phyloP scores from a whole-genome alignment of 495 filamentous ascomycete genomes.

The Penicillium mononematosum region DNA sequence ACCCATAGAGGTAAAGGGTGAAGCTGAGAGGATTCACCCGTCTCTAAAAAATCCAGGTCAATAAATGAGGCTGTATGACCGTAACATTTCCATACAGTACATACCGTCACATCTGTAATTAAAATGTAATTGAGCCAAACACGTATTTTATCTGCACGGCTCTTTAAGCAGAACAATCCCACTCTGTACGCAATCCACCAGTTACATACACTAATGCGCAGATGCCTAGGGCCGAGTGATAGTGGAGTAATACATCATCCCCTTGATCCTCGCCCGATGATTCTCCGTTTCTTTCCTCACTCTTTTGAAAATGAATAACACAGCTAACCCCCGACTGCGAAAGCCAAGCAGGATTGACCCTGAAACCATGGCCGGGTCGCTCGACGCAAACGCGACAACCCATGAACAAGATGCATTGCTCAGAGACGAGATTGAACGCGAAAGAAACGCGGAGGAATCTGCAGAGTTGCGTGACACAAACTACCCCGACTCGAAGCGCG shows the following conservation, averaged over 20 bases:
- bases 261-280: neutral
- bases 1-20: neutral
- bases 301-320: neutral
- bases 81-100: neutral
- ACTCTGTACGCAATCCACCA: neutral
- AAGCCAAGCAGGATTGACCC: slow-evolving; percentile 4
- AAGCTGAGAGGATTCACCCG: neutral
- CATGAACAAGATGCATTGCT: slow-evolving; percentile 1
- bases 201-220: neutral
- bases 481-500: neutral
- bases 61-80: slow-evolving; percentile 1
- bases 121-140: neutral
- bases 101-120: neutral
- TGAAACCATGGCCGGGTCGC: neutral
- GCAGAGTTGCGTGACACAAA: neutral
- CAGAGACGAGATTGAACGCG: neutral
- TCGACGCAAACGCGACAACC: neutral
- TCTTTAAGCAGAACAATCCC: neutral
- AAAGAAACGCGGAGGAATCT: neutral
- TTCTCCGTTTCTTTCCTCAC: neutral
- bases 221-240: neutral
- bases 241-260: slow-evolving; percentile 9
- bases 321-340: slow-evolving; percentile 6
- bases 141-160: slow-evolving; percentile 5
- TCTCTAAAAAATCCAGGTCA: neutral